These are phyloP conservation scores for Suhomyces tanzawaensis DNA, from an alignment of 805 yeast species.

Conservation along the genomic window DNA sequence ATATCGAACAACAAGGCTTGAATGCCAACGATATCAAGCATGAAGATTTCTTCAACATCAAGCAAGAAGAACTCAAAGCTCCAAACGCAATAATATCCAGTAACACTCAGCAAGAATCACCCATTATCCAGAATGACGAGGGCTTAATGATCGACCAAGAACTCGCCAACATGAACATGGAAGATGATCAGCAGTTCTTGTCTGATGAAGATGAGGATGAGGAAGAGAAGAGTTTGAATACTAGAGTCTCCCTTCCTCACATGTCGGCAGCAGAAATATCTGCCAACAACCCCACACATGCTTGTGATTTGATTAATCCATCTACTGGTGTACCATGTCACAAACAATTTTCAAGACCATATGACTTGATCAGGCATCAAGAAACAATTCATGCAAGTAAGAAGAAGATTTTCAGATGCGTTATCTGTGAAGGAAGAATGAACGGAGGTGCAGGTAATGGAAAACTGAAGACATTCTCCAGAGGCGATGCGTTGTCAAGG, in stretches of 20 bases:
- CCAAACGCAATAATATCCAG: constrained; percentile 1
- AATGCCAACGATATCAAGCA: constrained; percentile 11
- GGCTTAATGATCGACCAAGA: constrained; percentile 5
- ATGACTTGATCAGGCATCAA: constrained; percentile 46
- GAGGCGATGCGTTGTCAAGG: constrained; percentile 47
- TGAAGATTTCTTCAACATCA: constrained; percentile 13
- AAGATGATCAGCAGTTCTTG: constrained; percentile 4
- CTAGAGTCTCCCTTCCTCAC: constrained; percentile 9
- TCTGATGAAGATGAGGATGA: constrained; percentile 7
- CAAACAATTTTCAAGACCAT: constrained; percentile 77
- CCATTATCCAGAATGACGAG: constrained; percentile 2
- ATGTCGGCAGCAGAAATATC: constrained; percentile 32
- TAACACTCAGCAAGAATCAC: constrained; percentile 4
- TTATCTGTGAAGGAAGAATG: constrained; percentile 44
- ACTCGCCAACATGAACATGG: constrained; percentile 4
- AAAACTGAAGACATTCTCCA: constrained; percentile 43
- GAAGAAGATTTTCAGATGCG: constrained; percentile 46
- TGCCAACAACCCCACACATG: constrained; percentile 44
- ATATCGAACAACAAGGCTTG: constrained; percentile 1
- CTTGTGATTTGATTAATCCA: constrained; percentile 60
- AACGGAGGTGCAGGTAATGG: constrained; percentile 53
- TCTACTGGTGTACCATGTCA: constrained; percentile 62
- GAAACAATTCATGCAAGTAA: constrained; percentile 48
- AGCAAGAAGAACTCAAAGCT: constrained; percentile 6
- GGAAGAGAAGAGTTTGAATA: constrained; percentile 2